Conservation (phyloP, 495 filamentous ascomycete genomes). For the Articulospora tetracladia region DNA sequence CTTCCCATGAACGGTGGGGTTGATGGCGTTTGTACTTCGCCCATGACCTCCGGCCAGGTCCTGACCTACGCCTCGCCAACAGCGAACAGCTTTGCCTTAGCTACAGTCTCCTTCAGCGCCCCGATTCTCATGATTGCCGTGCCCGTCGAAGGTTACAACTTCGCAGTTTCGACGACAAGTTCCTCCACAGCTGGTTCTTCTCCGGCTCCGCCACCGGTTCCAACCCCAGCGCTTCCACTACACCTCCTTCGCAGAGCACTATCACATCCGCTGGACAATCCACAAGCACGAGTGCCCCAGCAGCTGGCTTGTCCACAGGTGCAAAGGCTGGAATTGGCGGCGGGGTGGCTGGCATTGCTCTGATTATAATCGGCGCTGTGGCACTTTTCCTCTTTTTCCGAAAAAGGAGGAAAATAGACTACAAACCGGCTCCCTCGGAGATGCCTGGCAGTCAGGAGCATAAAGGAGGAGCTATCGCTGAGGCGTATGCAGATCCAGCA, state of each 20-base stretch:
- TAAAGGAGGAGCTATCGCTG: background rate
- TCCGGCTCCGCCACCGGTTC: background rate
- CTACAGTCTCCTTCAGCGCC: background rate
- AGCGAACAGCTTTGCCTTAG: background rate
- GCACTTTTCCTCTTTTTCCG: background rate
- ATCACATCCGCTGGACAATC: too few relatives aligned
- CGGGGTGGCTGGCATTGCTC: background rate
- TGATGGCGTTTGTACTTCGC: constrained; percentile 4
- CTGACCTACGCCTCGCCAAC: constrained; percentile 4
- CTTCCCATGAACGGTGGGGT: background rate
- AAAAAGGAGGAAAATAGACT: background rate
- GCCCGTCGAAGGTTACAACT: constrained; percentile 6
- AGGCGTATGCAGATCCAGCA: background rate
- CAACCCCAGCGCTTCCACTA: too few relatives aligned
- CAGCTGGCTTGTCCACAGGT: background rate
- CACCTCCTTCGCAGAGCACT: too few relatives aligned
- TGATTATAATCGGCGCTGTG: background rate
- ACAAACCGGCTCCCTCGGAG: background rate
- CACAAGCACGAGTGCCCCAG: background rate
- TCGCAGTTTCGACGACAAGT: background rate
- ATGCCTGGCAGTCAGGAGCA: background rate
- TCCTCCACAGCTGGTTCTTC: background rate
- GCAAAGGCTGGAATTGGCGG: constrained; percentile 5
- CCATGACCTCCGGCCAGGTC: background rate
- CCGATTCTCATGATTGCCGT: background rate